These are phyloP conservation scores for Myrica gale DNA, from an alignment of 306 rosid species.

Conservation along the genomic window DNA sequence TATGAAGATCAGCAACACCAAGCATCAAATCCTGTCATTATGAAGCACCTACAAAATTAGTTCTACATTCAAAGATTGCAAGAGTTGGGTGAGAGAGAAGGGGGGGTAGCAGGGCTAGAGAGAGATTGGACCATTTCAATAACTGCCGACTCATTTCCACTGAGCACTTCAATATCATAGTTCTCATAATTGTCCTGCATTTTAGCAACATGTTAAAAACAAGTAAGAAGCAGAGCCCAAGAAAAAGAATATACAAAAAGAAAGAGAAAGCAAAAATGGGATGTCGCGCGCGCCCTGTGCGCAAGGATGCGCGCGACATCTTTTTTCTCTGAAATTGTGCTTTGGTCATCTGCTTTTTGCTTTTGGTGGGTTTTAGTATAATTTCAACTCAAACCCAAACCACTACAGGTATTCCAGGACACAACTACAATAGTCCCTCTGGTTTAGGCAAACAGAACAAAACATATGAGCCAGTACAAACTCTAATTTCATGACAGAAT, in stretches of 20 bases:
- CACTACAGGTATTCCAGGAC: too few species aligned
- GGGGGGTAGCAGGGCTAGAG: too few species aligned
- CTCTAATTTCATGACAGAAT: too few species aligned
- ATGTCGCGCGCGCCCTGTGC: too few species aligned
- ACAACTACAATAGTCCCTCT: too few species aligned
- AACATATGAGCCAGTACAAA: too few species aligned
- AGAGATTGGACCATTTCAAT: conserved; percentile 52
- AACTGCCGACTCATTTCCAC: conserved; percentile 72
- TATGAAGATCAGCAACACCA: conserved; percentile 82
- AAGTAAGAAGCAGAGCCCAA: background rate
- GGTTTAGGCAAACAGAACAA: too few species aligned
- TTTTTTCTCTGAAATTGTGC: too few species aligned
- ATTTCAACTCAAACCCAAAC: too few species aligned
- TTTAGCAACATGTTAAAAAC: background rate
- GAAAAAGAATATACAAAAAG: background rate
- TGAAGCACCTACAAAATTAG: conserved; percentile 2
- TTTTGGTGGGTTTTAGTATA: too few species aligned
- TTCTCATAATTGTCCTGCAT: conserved; percentile 56
- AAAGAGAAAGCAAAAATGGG: background rate
- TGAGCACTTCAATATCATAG: conserved; percentile 70
- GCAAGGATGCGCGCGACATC: too few species aligned
- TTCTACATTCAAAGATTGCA: conserved; percentile 9
- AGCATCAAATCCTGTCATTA: conserved; percentile 73
- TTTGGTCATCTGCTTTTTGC: too few species aligned
- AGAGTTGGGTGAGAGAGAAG: background rate